Evolutionary conservation across 208 protist species (phyloP).

Genomic region (Crithidia mellificae): DNA sequence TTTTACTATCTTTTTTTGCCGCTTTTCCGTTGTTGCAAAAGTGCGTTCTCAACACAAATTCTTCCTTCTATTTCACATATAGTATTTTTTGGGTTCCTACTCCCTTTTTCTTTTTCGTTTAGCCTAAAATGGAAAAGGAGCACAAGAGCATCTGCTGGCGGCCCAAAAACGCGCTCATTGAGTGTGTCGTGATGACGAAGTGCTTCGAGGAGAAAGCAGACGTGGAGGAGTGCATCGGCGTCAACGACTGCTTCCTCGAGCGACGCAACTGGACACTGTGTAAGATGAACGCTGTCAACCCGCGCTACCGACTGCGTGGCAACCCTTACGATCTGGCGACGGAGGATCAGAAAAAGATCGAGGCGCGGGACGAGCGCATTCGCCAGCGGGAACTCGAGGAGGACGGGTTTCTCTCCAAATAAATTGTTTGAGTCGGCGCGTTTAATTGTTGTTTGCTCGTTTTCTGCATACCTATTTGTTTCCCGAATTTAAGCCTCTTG

Average conservation of each 20-base stretch:
- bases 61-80: too few relatives aligned
- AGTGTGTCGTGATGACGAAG: constrained; percentile 83
- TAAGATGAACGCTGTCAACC: constrained; percentile 90
- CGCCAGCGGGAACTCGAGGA: constrained; percentile 78
- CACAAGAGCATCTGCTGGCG: constrained; percentile 86
- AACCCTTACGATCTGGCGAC: constrained; percentile 89
- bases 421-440: not conserved
- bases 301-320: constrained; percentile 79
- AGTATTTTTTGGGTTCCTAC: too few relatives aligned
- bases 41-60: too few relatives aligned
- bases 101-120: constrained; percentile 23
- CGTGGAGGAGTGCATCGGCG: constrained; percentile 78
- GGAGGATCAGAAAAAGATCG: constrained; percentile 88
- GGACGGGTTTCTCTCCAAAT: constrained; percentile 73
- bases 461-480: too few relatives aligned
- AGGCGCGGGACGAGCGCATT: constrained; percentile 84
- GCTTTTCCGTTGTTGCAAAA: too few relatives aligned
- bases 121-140: constrained; percentile 68
- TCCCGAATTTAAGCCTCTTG: too few relatives aligned
- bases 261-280: constrained; percentile 87
- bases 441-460: not conserved
- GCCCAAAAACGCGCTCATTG: constrained; percentile 85
- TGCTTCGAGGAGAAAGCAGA: constrained; percentile 84
- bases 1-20: too few relatives aligned
- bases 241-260: constrained; percentile 84